A percentile compares a stretch with the other conserved stretches of the same genome.
Evolutionary conservation across 129 eudicot genomes (phyloP).

Genomic region (Artemisia annua): DNA sequence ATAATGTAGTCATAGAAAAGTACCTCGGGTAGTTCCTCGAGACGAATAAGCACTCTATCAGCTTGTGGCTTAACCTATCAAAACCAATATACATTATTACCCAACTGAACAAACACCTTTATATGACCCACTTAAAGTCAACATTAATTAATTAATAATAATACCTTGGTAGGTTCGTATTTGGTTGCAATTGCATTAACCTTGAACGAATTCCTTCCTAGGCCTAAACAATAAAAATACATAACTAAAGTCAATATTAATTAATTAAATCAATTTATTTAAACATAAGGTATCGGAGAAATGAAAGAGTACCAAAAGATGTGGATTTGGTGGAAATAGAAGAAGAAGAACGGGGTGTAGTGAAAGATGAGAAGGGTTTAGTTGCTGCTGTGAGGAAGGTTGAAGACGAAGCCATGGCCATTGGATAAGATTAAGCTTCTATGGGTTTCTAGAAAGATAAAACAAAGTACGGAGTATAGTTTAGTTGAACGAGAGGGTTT

Average conservation of each 20-base stretch:
- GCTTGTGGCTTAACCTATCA: conserved; percentile 89
- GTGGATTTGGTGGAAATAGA: conserved; percentile 30
- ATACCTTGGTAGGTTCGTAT: conserved; percentile 81
- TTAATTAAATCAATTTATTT: background rate
- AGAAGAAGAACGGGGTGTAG: conserved; percentile 31
- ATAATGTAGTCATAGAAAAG: background rate
- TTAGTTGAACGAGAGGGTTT: background rate
- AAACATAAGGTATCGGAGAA: background rate
- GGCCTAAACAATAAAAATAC: conserved; percentile 30
- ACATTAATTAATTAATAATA: background rate
- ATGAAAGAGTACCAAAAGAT: conserved; percentile 18
- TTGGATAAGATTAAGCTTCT: conserved; percentile 33
- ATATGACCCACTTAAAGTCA: background rate
- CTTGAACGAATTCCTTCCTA: conserved; percentile 45
- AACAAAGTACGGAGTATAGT: too few species aligned
- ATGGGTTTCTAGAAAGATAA: conserved; percentile 11
- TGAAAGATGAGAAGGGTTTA: conserved; percentile 54
- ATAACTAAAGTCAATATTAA: too few species aligned
- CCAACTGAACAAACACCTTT: background rate
- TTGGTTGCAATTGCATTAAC: conserved; percentile 70
- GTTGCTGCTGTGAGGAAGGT: conserved; percentile 41
- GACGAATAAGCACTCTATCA: conserved; percentile 85
- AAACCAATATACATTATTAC: background rate
- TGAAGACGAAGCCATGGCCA: conserved; percentile 65
- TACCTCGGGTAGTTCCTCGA: conserved; percentile 86